These are phyloP conservation scores for Phanerodontia chrysosporium DNA, from an alignment of 768 basidiomycete species.

Conservation along the genomic window DNA sequence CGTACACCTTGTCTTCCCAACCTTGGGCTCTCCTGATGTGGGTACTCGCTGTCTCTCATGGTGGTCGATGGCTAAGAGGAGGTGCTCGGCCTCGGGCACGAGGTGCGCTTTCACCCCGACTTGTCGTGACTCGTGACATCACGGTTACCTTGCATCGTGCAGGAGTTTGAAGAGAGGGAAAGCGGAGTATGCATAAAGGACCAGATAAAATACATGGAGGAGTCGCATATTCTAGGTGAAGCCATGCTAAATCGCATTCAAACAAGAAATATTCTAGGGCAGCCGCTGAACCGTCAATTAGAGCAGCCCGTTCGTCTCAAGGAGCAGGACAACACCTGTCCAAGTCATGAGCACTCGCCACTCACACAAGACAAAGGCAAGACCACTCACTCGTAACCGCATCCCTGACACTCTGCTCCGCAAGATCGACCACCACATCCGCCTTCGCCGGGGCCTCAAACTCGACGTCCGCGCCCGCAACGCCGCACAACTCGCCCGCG, in stretches of 20 bases:
- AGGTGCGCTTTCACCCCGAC: neutral
- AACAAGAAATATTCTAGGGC: too few species aligned
- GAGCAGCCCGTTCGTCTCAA: slow-evolving; percentile 3
- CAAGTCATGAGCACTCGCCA: neutral
- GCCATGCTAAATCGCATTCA: too few species aligned
- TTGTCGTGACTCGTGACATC: neutral
- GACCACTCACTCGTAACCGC: slow-evolving; percentile 84
- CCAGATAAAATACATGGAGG: too few species aligned
- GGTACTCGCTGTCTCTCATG: neutral
- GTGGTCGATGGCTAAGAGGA: too few species aligned
- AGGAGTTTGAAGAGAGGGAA: too few species aligned
- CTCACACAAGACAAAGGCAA: neutral
- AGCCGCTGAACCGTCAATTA: neutral
- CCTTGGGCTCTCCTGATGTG: neutral
- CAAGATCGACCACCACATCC: slow-evolving; percentile 79
- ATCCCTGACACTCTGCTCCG: slow-evolving; percentile 79
- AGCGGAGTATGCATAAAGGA: too few species aligned
- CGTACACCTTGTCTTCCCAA: too few species aligned
- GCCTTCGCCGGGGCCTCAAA: slow-evolving; percentile 82
- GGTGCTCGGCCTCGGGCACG: too few species aligned
- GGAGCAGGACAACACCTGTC: slow-evolving; percentile 1
- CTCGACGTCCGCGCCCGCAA: slow-evolving; percentile 81
- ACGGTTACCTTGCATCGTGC: too few species aligned
- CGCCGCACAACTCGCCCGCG: slow-evolving; percentile 76
- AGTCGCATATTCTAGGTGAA: too few species aligned